These are phyloP conservation scores for Scheffersomyces titani DNA, from an alignment of 1,139 yeast species.

Conservation along the genomic window DNA sequence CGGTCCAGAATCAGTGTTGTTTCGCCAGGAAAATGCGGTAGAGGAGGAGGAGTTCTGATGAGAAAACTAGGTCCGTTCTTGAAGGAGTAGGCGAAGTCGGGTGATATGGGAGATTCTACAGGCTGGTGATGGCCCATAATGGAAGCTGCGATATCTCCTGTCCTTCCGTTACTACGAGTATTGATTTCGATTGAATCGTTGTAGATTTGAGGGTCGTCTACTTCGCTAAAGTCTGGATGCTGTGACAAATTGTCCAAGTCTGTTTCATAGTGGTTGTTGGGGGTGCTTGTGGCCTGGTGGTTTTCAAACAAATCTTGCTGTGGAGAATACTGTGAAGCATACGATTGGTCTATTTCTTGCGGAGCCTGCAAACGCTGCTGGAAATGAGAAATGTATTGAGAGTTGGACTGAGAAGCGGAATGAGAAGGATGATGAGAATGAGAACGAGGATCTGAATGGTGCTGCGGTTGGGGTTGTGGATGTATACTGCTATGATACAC, in stretches of 20 bases:
- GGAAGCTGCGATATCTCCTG: neutral
- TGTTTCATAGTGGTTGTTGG: neutral
- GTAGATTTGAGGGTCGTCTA: slow-evolving; percentile 6
- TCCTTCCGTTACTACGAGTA: neutral
- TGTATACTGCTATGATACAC: neutral
- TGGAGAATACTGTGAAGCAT: neutral
- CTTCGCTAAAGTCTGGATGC: slow-evolving; percentile 7
- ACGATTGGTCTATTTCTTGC: neutral
- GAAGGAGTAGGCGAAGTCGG: slow-evolving; percentile 1
- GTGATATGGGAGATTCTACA: neutral
- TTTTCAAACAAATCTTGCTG: neutral
- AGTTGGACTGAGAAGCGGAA: neutral
- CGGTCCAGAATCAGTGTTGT: slow-evolving; percentile 3
- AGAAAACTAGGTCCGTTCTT: neutral
- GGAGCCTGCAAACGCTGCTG: slow-evolving; percentile 13
- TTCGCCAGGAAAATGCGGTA: neutral
- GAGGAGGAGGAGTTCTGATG: neutral
- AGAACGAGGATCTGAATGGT: neutral
- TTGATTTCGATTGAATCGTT: neutral
- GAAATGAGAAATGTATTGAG: slow-evolving; percentile 11
- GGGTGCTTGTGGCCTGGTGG: neutral
- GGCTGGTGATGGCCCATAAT: neutral
- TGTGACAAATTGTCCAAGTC: neutral
- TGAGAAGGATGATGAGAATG: neutral
- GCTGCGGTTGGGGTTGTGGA: neutral